Evolutionary conservation across 1,284 basidiomycete species (phyloP).

Genomic region (Pseudozyma sp.): DNA sequence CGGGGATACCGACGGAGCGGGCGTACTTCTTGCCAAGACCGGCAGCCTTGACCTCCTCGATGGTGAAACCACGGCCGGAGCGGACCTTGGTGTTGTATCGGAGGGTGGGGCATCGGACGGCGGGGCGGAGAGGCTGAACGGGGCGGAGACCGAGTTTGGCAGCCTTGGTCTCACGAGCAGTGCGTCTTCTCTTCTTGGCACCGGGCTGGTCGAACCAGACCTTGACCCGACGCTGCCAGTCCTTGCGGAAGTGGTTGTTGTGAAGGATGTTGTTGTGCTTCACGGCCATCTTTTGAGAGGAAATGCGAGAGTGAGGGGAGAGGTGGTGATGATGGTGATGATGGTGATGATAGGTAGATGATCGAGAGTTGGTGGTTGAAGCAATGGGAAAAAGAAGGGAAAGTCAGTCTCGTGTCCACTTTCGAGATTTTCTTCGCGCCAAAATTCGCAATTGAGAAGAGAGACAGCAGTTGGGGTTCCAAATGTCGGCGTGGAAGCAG

Average conservation of each 20-base stretch:
- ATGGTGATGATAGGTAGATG: background rate
- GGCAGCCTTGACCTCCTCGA: constrained; percentile 94
- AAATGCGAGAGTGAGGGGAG: background rate
- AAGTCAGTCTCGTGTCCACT: constrained; percentile 27
- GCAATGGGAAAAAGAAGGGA: constrained; percentile 4
- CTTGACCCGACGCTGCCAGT: constrained; percentile 83
- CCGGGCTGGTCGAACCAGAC: constrained; percentile 99
- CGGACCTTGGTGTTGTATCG: constrained; percentile 99
- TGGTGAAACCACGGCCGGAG: constrained; percentile 96
- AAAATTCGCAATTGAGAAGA: background rate
- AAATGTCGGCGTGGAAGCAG: background rate
- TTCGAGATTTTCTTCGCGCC: constrained; percentile 2
- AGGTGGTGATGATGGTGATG: constrained; percentile 5
- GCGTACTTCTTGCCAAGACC: constrained; percentile 96
- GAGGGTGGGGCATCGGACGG: constrained; percentile 94
- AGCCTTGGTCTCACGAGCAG: constrained; percentile 91
- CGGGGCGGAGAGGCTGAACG: constrained; percentile 90
- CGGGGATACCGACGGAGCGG: constrained; percentile 89
- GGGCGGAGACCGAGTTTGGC: constrained; percentile 92
- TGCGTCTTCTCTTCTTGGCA: constrained; percentile 94
- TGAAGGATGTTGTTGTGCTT: constrained; percentile 69
- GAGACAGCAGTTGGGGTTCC: constrained; percentile 7
- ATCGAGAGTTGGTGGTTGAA: constrained; percentile 1
- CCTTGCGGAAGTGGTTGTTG: constrained; percentile 94
- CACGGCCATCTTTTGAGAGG: constrained; percentile 61